A percentile compares a stretch with the other conserved stretches of the same genome.
phyloP scores from a whole-genome alignment of 176 grass and related monocot genomes.

The Luzula sylvatica region DNA sequence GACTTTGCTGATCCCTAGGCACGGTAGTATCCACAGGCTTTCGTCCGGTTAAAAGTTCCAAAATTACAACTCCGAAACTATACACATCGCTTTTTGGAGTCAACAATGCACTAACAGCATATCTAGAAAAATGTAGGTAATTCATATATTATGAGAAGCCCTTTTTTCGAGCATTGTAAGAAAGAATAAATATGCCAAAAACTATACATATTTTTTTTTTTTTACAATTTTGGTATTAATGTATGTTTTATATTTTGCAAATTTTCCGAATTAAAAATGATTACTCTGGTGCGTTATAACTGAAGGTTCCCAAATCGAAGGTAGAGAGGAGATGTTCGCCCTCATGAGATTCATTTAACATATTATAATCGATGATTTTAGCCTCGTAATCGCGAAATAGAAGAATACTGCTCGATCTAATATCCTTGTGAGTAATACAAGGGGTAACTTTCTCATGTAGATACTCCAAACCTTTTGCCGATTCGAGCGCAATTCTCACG shows the following conservation, averaged over 20 bases:
- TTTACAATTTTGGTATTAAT: too few relatives aligned
- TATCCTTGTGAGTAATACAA: slow-evolving; percentile 41
- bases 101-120: slow-evolving; percentile 40
- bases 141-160: not conserved
- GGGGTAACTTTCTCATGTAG: slow-evolving; percentile 48
- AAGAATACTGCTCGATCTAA: slow-evolving; percentile 58
- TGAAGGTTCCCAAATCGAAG: slow-evolving; percentile 48
- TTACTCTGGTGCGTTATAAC: slow-evolving; percentile 58
- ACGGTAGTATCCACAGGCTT: slow-evolving; percentile 44
- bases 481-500: slow-evolving; percentile 40
- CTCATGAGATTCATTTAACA: slow-evolving; percentile 57
- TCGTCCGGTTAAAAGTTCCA: slow-evolving; percentile 51
- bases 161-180: not conserved
- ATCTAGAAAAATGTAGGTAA: slow-evolving; percentile 8
- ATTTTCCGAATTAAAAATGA: too few relatives aligned
- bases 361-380: slow-evolving; percentile 65
- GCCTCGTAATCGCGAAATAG: slow-evolving; percentile 39
- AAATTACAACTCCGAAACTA: slow-evolving; percentile 43
- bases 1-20: slow-evolving; percentile 35
- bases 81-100: slow-evolving; percentile 53
- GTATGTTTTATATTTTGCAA: too few relatives aligned
- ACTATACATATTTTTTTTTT: too few relatives aligned
- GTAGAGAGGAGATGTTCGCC: slow-evolving; percentile 39
- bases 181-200: too few relatives aligned
- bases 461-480: slow-evolving; percentile 56